phyloP scores from a whole-genome alignment of 192 early-diverging fungal species.

The Funneliformis mosseae region DNA sequence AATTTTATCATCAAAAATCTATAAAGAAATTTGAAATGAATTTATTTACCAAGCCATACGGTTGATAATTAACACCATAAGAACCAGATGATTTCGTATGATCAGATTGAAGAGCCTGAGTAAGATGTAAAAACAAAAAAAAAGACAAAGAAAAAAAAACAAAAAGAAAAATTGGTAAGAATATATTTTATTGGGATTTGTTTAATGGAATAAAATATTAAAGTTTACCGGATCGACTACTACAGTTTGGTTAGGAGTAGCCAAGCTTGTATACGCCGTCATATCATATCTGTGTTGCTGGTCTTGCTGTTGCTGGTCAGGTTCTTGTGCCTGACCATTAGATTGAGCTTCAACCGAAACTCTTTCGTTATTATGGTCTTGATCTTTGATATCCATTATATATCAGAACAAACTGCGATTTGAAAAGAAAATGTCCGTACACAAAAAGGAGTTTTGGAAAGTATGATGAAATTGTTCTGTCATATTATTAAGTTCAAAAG shows the following conservation, averaged over 20 bases:
- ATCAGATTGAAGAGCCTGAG: slow-evolving; percentile 30
- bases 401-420: background rate
- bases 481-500: background rate
- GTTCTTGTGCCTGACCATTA: slow-evolving; percentile 25
- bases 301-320: slow-evolving; percentile 27
- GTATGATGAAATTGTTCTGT: slow-evolving; percentile 2
- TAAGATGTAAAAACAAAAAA: background rate
- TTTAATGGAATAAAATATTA: background rate
- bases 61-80: background rate
- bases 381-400: slow-evolving; percentile 28
- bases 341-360: background rate
- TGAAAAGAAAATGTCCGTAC: background rate
- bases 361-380: slow-evolving; percentile 4
- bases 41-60: slow-evolving; percentile 27
- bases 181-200: too few relatives aligned
- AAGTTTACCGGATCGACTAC: slow-evolving; percentile 32
- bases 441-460: background rate
- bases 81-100: slow-evolving; percentile 1
- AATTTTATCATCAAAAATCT: background rate
- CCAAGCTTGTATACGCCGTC: slow-evolving; percentile 7
- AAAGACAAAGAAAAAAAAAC: background rate
- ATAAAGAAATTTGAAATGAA: background rate
- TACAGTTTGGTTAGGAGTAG: slow-evolving; percentile 4
- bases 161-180: background rate
- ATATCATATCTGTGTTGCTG: slow-evolving; percentile 25